Evolutionary conservation across 179 eudicot genomes (phyloP).

Genomic region (Amaranthus tricolor): DNA sequence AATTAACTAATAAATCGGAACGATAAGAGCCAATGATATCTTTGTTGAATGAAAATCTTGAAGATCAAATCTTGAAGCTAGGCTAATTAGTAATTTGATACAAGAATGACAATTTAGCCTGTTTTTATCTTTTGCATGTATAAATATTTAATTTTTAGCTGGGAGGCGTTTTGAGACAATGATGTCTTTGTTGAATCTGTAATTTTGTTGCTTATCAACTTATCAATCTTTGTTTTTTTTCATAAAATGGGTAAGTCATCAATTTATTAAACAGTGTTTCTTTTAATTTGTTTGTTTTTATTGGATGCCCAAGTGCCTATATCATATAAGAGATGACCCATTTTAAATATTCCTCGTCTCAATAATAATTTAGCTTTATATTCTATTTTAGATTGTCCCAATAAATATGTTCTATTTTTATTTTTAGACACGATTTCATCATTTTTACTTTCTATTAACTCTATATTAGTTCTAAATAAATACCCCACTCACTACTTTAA

Average conservation of each 20-base stretch:
- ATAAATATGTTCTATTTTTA: too few species aligned
- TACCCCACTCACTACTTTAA: too few species aligned
- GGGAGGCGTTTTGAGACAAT: slow-evolving; percentile 13
- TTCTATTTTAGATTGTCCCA: too few species aligned
- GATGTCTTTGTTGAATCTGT: slow-evolving; percentile 21
- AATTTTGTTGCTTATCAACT: background rate
- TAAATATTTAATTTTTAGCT: background rate
- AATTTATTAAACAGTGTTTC: background rate
- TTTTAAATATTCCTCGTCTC: background rate
- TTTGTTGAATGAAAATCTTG: too few species aligned
- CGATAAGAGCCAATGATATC: too few species aligned
- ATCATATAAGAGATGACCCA: background rate
- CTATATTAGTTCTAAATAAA: too few species aligned
- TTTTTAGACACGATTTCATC: too few species aligned
- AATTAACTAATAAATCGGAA: too few species aligned
- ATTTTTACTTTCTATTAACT: too few species aligned
- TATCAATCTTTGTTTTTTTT: background rate
- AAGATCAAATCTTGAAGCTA: background rate
- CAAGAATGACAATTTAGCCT: background rate
- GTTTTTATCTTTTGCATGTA: background rate
- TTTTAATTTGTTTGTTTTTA: background rate
- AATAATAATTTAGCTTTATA: background rate
- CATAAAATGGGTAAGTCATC: background rate
- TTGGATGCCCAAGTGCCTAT: background rate
- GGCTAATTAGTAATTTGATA: background rate